Evolutionary conservation across 2,329 filamentous ascomycete species (phyloP).

Genomic region (Aspergillus bombycis): DNA sequence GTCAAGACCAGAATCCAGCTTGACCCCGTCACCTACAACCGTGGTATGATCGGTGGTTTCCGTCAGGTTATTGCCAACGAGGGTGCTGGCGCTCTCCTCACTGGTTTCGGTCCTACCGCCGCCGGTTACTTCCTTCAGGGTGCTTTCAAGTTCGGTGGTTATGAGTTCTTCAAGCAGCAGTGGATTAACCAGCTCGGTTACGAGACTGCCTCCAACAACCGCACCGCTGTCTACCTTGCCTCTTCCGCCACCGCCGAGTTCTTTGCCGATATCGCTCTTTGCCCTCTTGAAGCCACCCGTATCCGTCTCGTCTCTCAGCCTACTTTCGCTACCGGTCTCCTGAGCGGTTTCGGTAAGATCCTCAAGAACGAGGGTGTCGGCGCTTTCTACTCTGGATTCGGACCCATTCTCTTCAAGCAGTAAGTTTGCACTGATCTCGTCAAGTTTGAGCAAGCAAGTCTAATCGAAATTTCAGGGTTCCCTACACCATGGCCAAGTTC

Average conservation of each 20-base stretch:
- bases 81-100: slow-evolving; percentile 83
- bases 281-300: slow-evolving; percentile 89
- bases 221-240: slow-evolving; percentile 78
- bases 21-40: slow-evolving; percentile 87
- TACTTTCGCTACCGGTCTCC: slow-evolving; percentile 77
- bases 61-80: slow-evolving; percentile 80
- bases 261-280: slow-evolving; percentile 70
- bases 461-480: slow-evolving; percentile 60
- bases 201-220: slow-evolving; percentile 76
- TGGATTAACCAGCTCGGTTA: slow-evolving; percentile 78
- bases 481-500: slow-evolving; percentile 95
- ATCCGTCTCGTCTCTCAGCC: slow-evolving; percentile 91
- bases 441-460: background rate
- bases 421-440: slow-evolving; percentile 43
- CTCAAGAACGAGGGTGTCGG: slow-evolving; percentile 78
- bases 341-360: slow-evolving; percentile 83
- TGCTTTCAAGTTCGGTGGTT: slow-evolving; percentile 91
- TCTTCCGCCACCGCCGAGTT: slow-evolving; percentile 65
- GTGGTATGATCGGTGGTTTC: slow-evolving; percentile 83
- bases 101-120: slow-evolving; percentile 81
- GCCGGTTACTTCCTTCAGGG: slow-evolving; percentile 94
- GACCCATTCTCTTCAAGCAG: slow-evolving; percentile 85
- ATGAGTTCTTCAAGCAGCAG: slow-evolving; percentile 96
- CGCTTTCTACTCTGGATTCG: slow-evolving; percentile 90
- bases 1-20: slow-evolving; percentile 97